Evolutionary conservation across 371 early-diverging fungal species (phyloP), one percentile per base, ranked within the genome.

Genomic region (Syncephalastrum racemosum): DNA sequence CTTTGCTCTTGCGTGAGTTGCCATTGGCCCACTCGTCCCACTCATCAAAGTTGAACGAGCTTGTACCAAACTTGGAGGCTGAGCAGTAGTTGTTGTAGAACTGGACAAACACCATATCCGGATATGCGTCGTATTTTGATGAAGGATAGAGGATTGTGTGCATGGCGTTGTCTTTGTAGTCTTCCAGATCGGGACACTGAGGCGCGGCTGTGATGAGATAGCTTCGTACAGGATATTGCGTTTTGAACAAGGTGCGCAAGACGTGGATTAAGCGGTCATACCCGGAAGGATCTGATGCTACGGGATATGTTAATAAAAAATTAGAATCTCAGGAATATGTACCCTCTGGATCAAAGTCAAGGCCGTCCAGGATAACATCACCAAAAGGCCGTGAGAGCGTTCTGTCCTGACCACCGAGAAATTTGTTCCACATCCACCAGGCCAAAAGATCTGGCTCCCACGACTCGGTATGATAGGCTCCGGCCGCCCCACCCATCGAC

Each of bases 41-140:
- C 18, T 59, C 63, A 51, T 76, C 79, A 67, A 80, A 88, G 63
- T 88, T 88, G 70, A 85, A 86, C 66, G 45, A 27, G 58, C 16
- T 0, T 53, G 4, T 52, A 6, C 66, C 79, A 67, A 64, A 60
- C 16, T 20, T 39, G 15, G 54, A 40, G 7, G 64, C 74, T 13
- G 70, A 58, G 46, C 89, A 89, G 41, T 73, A 75, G 64, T 87
- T 86, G 72, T 89, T 89, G 70, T 89, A 89, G 55, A 89, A 89
- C 64, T 89, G 89, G n/a, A 88, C 81, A 64, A 70, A 84, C 3
- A 88, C 79, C 66, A 83, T 64, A 60, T 89, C 88, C 8, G 73
- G 73, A 52, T 73, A 67, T 1, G 73, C 59, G 19, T 73, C 62
- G 27, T 73, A 66, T 59, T 64, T 50, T 6, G 60, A 61, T 0